Conservation (phyloP, 345 rosid genomes). For the Citrus mangshanensis region DNA sequence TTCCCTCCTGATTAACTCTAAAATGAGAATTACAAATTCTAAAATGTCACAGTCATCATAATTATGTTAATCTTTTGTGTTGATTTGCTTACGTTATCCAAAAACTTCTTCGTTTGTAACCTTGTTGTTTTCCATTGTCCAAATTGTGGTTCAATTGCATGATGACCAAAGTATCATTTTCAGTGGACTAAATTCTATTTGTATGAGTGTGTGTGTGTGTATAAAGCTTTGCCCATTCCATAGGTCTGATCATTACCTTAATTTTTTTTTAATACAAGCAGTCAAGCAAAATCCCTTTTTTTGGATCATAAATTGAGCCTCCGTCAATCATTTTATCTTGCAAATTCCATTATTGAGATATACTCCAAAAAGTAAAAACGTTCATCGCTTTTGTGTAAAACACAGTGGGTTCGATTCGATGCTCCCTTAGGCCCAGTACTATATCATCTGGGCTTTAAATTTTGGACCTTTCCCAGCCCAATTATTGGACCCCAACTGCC, state of each 20-base stretch:
- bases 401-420: no score
- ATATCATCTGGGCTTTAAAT: background rate
- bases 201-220: background rate
- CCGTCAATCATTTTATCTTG: no score
- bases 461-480: background rate
- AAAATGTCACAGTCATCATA: slow-evolving; percentile 18
- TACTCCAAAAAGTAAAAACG: no score
- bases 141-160: background rate
- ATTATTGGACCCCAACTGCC: background rate
- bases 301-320: no score
- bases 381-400: no score
- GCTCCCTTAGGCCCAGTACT: no score
- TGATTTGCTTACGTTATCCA: slow-evolving; percentile 22
- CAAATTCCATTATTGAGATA: no score
- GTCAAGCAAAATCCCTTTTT: no score
- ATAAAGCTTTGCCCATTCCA: background rate
- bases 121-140: slow-evolving; percentile 6
- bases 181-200: background rate
- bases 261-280: no score
- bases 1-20: no score
- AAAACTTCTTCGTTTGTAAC: slow-evolving; percentile 9
- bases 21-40: background rate
- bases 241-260: no score
- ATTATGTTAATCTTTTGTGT: slow-evolving; percentile 12
- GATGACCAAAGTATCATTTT: slow-evolving; percentile 8